Conservation (phyloP, 73 alveolate genomes). For the Diophrys appendiculata region DNA sequence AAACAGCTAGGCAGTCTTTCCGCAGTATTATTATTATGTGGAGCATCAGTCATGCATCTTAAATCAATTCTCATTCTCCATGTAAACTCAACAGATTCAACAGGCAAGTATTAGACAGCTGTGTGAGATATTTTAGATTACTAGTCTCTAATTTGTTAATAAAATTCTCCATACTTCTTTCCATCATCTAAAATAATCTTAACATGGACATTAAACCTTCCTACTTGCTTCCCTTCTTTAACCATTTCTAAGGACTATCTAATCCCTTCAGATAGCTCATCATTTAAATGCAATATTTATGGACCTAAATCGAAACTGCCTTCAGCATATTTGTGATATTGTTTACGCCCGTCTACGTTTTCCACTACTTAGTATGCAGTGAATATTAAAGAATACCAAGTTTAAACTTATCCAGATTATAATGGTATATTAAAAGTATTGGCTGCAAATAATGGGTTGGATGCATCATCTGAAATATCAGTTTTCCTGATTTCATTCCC, state of each 20-base stretch:
- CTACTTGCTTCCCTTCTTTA: slow-evolving; percentile 13
- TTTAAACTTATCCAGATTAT: not conserved
- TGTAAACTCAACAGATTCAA: slow-evolving; percentile 85
- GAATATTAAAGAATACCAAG: not conserved
- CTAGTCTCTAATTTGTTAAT: slow-evolving; percentile 10
- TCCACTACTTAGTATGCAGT: not conserved
- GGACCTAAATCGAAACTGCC: not conserved
- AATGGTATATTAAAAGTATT: not conserved
- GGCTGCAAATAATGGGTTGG: slow-evolving; percentile 11
- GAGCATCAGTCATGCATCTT: slow-evolving; percentile 94
- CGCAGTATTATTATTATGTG: slow-evolving; percentile 87
- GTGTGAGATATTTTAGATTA: slow-evolving; percentile 68
- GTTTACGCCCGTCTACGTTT: not conserved
- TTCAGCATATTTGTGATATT: not conserved
- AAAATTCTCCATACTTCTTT: slow-evolving; percentile 7
- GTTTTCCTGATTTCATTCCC: not conserved
- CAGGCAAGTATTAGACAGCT: slow-evolving; percentile 90
- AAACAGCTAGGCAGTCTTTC: slow-evolving; percentile 93
- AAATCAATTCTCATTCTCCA: slow-evolving; percentile 97
- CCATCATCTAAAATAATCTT: slow-evolving; percentile 11
- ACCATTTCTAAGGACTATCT: not conserved
- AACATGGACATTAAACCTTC: slow-evolving; percentile 39
- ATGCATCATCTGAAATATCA: slow-evolving; percentile 4
- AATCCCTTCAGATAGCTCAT: not conserved
- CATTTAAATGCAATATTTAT: not conserved